Conservation (phyloP, 352 stramenopile species). For the Phytophthora crassamura region DNA sequence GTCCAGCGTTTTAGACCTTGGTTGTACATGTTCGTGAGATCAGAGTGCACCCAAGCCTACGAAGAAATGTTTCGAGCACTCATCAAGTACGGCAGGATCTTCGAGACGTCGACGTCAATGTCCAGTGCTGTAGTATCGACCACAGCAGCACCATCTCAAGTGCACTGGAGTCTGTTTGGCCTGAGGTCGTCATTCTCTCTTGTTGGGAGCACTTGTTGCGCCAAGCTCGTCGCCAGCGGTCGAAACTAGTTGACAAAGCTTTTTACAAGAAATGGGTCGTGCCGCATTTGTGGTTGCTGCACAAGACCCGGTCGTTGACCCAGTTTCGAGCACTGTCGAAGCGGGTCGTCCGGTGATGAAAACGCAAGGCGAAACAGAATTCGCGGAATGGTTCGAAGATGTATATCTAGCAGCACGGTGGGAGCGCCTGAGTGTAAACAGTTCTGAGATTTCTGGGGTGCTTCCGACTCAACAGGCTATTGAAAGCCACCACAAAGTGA, state of each 20-base stretch:
- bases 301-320: background rate
- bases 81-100: background rate
- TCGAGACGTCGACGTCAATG: background rate
- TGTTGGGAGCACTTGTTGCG: slow-evolving; percentile 6
- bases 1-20: slow-evolving; percentile 2
- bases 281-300: background rate
- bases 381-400: background rate
- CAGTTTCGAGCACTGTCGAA: slow-evolving; percentile 2
- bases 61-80: background rate
- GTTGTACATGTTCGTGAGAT: slow-evolving; percentile 6
- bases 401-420: background rate
- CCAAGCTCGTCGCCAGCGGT: background rate
- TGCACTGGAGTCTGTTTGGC: background rate
- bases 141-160: background rate
- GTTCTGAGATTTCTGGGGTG: background rate
- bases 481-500: slow-evolving; percentile 16
- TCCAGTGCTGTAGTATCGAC: slow-evolving; percentile 1
- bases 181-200: background rate
- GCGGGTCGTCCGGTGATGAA: background rate
- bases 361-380: background rate
- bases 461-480: slow-evolving; percentile 9
- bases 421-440: slow-evolving; percentile 1
- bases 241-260: background rate
- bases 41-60: background rate
- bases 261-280: slow-evolving; percentile 2